These are phyloP conservation scores for Russula lepida DNA, from an alignment of 768 basidiomycete species.

Conservation along the genomic window DNA sequence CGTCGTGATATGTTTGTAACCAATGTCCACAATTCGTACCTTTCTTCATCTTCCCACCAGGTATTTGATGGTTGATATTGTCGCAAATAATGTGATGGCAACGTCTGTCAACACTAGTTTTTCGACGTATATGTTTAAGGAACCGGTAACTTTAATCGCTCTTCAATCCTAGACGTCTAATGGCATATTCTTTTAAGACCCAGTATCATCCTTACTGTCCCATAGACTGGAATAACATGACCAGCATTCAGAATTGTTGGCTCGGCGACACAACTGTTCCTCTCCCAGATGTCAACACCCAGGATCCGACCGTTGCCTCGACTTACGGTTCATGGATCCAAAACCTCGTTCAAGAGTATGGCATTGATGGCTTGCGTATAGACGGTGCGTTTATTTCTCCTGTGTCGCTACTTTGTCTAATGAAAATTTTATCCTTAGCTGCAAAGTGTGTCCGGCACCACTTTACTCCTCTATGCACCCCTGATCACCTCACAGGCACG, in stretches of 20 bases:
- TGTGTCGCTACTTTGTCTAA: background rate
- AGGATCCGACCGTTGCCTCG: slow-evolving; percentile 51
- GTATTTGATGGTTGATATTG: slow-evolving; percentile 82
- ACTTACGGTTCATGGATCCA: slow-evolving; percentile 64
- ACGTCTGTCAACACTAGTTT: slow-evolving; percentile 53
- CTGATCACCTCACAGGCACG: slow-evolving; percentile 38
- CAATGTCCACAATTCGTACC: background rate
- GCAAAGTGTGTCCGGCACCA: slow-evolving; percentile 27
- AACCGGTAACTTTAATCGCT: slow-evolving; percentile 34
- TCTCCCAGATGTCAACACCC: slow-evolving; percentile 73
- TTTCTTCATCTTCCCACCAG: slow-evolving; percentile 22
- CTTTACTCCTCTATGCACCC: background rate
- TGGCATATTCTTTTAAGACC: slow-evolving; percentile 32
- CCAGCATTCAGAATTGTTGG: slow-evolving; percentile 74
- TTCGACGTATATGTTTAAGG: slow-evolving; percentile 61
- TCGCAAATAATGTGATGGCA: slow-evolving; percentile 82
- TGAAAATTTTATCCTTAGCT: slow-evolving; percentile 19
- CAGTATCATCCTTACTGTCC: slow-evolving; percentile 75
- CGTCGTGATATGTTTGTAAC: slow-evolving; percentile 53
- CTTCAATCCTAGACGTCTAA: slow-evolving; percentile 5
- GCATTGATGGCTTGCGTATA: slow-evolving; percentile 81
- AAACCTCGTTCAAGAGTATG: slow-evolving; percentile 57
- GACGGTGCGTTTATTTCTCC: slow-evolving; percentile 39
- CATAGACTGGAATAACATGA: slow-evolving; percentile 60
- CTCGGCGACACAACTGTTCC: slow-evolving; percentile 68